phyloP scores from a whole-genome alignment of 2,329 filamentous ascomycete genomes.

The Penicillium sumatraense region DNA sequence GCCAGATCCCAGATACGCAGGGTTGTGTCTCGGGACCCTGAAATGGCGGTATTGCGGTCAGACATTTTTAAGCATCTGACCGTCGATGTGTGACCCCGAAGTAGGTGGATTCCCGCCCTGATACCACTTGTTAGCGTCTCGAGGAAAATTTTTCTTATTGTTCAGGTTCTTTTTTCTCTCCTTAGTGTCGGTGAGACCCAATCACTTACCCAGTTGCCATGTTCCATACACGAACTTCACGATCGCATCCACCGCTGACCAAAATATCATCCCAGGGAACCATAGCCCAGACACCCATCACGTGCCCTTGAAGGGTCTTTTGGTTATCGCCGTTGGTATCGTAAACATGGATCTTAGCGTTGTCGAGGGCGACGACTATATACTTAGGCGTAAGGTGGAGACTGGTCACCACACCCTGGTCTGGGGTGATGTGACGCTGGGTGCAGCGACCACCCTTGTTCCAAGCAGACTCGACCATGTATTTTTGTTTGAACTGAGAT shows the following conservation, averaged over 20 bases:
- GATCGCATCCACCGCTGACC: conserved; percentile 94
- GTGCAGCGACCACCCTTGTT: conserved; percentile 85
- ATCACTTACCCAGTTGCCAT: conserved; percentile 78
- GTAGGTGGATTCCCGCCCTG: conserved; percentile 75
- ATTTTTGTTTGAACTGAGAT: conserved; percentile 96
- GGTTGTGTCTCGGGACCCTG: conserved; percentile 92
- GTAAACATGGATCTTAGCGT: conserved; percentile 98
- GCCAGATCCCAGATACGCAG: conserved; percentile 93
- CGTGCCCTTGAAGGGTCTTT: conserved; percentile 88
- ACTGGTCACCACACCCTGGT: conserved; percentile 95
- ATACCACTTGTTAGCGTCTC: neutral
- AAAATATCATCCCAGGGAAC: conserved; percentile 95
- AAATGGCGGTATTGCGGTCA: conserved; percentile 90
- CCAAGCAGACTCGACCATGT: conserved; percentile 97
- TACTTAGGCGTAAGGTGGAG: conserved; percentile 93
- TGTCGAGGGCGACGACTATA: conserved; percentile 96
- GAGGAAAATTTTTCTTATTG: conserved; percentile 2
- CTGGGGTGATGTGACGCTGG: conserved; percentile 87
- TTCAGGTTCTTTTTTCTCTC: neutral
- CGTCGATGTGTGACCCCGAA: conserved; percentile 94
- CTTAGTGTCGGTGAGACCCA: conserved; percentile 15
- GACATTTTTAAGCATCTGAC: conserved; percentile 98
- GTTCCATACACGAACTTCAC: conserved; percentile 96
- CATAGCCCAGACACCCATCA: conserved; percentile 99
- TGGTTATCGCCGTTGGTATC: conserved; percentile 87